These are phyloP conservation scores for Pyrenophora tritici-repentis DNA, from an alignment of 2,329 filamentous ascomycete species.

Conservation along the genomic window DNA sequence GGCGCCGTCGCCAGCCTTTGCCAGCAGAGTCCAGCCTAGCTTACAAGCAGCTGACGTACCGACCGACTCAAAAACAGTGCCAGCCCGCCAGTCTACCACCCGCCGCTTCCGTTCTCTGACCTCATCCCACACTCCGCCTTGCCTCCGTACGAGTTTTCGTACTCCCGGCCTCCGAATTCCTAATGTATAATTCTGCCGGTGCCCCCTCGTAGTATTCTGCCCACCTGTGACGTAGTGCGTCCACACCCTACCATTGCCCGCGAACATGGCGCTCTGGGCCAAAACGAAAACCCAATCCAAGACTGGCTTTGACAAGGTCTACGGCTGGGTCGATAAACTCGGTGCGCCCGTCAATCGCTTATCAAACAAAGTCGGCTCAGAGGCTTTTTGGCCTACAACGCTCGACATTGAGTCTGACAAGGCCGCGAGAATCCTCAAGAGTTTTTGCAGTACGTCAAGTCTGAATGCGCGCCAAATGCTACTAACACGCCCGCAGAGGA, in stretches of 20 bases:
- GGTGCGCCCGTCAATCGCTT: slow-evolving; percentile 79
- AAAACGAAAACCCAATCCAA: slow-evolving; percentile 45
- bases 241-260: slow-evolving; percentile 1
- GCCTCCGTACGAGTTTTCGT: slow-evolving; percentile 12
- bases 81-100: slow-evolving; percentile 28
- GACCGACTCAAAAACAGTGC: slow-evolving; percentile 26
- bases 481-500: slow-evolving; percentile 55
- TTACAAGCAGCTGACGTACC: slow-evolving; percentile 30
- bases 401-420: slow-evolving; percentile 91
- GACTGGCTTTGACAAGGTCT: slow-evolving; percentile 72
- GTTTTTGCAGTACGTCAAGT: slow-evolving; percentile 78
- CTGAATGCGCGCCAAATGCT: not conserved
- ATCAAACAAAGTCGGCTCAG: slow-evolving; percentile 78
- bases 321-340: slow-evolving; percentile 68
- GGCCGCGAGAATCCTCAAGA: slow-evolving; percentile 83
- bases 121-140: slow-evolving; percentile 15
- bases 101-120: slow-evolving; percentile 20
- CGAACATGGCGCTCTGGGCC: slow-evolving; percentile 40
- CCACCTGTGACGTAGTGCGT: slow-evolving; percentile 15
- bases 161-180: slow-evolving; percentile 15
- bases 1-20: slow-evolving; percentile 21
- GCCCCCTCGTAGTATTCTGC: slow-evolving; percentile 25
- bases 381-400: slow-evolving; percentile 84
- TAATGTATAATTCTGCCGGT: slow-evolving; percentile 30
- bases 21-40: slow-evolving; percentile 12